These are phyloP conservation scores for Phaeosphaeria sp. DNA, from an alignment of 2,329 filamentous ascomycete genomes.

Conservation along the genomic window DNA sequence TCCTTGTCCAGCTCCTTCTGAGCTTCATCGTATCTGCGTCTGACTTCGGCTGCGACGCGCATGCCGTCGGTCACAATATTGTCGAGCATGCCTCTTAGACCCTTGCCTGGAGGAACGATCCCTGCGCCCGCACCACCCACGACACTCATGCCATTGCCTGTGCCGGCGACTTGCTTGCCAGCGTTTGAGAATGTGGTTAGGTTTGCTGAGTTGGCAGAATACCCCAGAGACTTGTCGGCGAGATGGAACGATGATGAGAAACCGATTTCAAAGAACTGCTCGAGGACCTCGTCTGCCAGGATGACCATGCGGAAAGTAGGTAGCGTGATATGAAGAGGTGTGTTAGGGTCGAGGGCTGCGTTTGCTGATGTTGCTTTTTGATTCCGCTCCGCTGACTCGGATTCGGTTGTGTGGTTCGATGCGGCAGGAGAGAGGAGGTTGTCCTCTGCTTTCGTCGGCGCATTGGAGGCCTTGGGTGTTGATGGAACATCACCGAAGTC, in stretches of 20 bases:
- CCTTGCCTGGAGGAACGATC: constrained; percentile 70
- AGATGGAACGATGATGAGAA: constrained; percentile 94
- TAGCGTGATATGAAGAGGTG: constrained; percentile 92
- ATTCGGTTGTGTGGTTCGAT: constrained; percentile 31
- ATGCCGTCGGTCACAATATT: constrained; percentile 98
- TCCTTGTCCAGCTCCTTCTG: constrained; percentile 90
- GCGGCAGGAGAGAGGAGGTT: constrained; percentile 35
- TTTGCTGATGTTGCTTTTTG: constrained; percentile 79
- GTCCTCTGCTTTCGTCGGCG: constrained; percentile 41
- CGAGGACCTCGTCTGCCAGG: constrained; percentile 90
- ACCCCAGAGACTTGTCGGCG: constrained; percentile 66
- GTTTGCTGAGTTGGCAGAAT: constrained; percentile 66
- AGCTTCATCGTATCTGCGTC: constrained; percentile 92
- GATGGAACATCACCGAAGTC: constrained; percentile 57
- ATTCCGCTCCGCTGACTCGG: constrained; percentile 38
- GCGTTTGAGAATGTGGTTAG: constrained; percentile 87
- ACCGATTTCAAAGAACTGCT: constrained; percentile 96
- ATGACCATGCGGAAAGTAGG: constrained; percentile 99
- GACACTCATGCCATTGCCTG: constrained; percentile 50
- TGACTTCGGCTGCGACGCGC: constrained; percentile 91
- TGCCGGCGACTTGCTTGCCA: constrained; percentile 53
- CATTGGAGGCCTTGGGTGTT: constrained; percentile 31
- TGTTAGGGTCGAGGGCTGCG: constrained; percentile 86
- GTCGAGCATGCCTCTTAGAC: constrained; percentile 89
- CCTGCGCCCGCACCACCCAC: constrained; percentile 56